Evolutionary conservation across 192 early-diverging fungal species (phyloP).

Genomic region (Podila epicladia): DNA sequence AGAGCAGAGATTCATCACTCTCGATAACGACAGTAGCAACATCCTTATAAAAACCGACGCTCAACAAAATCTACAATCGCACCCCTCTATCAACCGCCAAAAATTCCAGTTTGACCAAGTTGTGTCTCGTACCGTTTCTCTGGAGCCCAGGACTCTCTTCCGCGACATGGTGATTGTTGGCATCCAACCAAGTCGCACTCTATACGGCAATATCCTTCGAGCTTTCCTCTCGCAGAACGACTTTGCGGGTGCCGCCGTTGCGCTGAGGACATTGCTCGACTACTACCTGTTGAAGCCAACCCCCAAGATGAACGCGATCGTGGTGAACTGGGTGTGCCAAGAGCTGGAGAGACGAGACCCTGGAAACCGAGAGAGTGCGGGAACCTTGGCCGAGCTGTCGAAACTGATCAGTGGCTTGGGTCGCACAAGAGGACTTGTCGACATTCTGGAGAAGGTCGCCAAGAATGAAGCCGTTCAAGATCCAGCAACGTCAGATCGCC

Average conservation of each 20-base stretch:
- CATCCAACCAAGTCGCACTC: conserved; percentile 19
- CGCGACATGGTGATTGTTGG: conserved; percentile 49
- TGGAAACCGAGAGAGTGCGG: not conserved
- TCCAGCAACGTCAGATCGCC: not conserved
- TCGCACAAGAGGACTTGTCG: conserved; percentile 23
- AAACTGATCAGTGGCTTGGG: conserved; percentile 27
- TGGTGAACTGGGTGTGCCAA: conserved; percentile 26
- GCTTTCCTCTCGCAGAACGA: conserved; percentile 31
- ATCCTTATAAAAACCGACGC: not conserved
- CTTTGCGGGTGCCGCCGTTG: conserved; percentile 27
- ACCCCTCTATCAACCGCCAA: not conserved
- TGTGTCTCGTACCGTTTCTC: not conserved
- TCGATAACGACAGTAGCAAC: conserved; percentile 11
- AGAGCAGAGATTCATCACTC: conserved; percentile 2
- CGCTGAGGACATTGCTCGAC: conserved; percentile 23
- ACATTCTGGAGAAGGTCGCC: conserved; percentile 32
- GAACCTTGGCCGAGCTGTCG: conserved; percentile 9
- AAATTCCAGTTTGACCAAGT: conserved; percentile 26
- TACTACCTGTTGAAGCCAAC: conserved; percentile 26
- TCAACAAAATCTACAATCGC: not conserved
- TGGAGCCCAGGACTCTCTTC: conserved; percentile 27
- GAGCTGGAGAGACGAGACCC: conserved; percentile 17
- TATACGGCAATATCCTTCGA: conserved; percentile 38
- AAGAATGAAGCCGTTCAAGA: not conserved
- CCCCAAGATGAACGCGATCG: conserved; percentile 43